Evolutionary conservation across 2,329 filamentous ascomycete species (phyloP), one percentile per base, ranked within the genome.

Genomic region (Fusarium fujikuroi): DNA sequence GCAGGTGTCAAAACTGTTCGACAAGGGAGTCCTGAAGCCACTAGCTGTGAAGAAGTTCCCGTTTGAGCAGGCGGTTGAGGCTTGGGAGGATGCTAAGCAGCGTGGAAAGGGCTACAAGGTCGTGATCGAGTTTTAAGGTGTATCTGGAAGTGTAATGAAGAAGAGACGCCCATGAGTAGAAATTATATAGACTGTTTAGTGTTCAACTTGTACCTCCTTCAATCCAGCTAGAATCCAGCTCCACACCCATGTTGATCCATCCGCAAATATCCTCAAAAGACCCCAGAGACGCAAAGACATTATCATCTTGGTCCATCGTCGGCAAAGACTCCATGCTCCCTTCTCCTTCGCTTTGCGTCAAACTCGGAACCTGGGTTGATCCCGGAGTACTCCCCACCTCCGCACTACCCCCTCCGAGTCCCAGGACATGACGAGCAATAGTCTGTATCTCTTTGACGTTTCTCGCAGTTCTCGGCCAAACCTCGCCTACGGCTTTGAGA

Each of bases 401-500:
- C 2, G 4, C 12, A 30, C 57, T 47, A 34, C 3, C 23, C n/a
- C 9, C 43, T 1, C 40, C 52, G 2, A 75, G 25, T 0, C 54
- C 63, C 4, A 75, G 50, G 1, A 75, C 73, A 44, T 75, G 73
- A 0, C 73, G 73, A 37, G 73, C 70, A 16, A 75, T 75, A 9
- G 60, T 72, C 40, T 75, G 66, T 9, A 75, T 75, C 19, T 75
- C 73, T 9, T 49, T 59, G 2, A 75, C 58, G 19, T 75, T 75
- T 43, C 32, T 75, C 2, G 73, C 63, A 3, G 73, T 75, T 3
- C 73, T 57, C 0, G 60, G 32, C 73, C 73, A 75, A 16, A 75
- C 15, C 4, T 72, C 58, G 0, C 63, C 73, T 9, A 75, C 0
- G 0, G 66, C 7, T 10, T 60, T 75, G 4, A 75, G 28, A 11